Percentiles rank a stretch among this genome's conserved stretches.
Conservation (phyloP, 169 alveolate genomes). For the Eimeria sp. region DNA sequence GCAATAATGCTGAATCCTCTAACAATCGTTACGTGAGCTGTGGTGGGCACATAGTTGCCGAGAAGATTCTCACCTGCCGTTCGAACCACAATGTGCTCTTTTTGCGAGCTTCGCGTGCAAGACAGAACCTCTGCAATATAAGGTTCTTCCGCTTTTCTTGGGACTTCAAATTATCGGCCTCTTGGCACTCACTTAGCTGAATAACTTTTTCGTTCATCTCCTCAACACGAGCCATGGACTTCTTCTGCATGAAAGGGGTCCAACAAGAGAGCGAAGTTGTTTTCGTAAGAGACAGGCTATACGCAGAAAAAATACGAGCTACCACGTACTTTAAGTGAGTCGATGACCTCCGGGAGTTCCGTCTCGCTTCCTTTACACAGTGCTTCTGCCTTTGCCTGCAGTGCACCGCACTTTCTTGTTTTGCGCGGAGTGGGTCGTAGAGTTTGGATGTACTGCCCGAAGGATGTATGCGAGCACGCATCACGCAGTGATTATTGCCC, state of each 20-base stretch:
- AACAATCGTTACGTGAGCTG: neutral
- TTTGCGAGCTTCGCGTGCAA: constrained; percentile 21
- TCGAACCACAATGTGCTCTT: constrained; percentile 27
- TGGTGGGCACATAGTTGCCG: neutral
- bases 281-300: neutral
- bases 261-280: neutral
- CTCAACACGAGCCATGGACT: constrained; percentile 4
- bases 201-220: constrained; percentile 21
- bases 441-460: neutral
- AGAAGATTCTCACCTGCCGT: neutral
- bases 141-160: constrained; percentile 1
- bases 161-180: neutral
- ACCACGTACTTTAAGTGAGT: constrained; percentile 37
- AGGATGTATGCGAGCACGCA: neutral
- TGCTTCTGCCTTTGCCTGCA: constrained; percentile 26
- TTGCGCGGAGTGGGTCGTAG: too few relatives aligned
- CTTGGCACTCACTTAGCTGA: neutral
- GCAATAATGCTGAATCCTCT: neutral
- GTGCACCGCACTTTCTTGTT: neutral
- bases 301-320: neutral
- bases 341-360: constrained; percentile 23
- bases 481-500: neutral
- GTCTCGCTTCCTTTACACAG: neutral
- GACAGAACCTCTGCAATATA: neutral
- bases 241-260: neutral